Base-by-base conservation (phyloP, 2,329 filamentous ascomycete species). In the Exophiala calicioides region DNA sequence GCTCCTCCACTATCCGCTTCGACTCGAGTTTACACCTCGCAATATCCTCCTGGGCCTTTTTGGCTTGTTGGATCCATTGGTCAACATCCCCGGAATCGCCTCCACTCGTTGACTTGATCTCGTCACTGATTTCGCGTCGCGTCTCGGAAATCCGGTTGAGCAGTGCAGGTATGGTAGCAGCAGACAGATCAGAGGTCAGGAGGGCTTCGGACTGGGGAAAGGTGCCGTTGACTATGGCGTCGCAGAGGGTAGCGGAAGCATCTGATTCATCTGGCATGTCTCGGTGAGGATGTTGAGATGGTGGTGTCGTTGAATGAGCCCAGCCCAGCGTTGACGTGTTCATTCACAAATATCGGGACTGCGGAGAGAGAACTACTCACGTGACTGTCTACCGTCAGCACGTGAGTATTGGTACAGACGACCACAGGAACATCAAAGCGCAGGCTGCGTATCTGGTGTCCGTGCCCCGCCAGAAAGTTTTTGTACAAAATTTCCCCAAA, bases 1-100 rank as follows among this genome's bases (percentile, higher is more conserved):
- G 84, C 60, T 89, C 81, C 33, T 83, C 79, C 4, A 91, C 79
- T 48, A 97, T 94, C 47, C 90, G 83, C 60, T 84, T 84, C 16
- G 91, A 90, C 26, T 90, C 83, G 12, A 80, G 78, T 60, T 88
- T 85, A 18, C 89, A 91, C 35, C 81, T 80, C 60, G 88, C 81
- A 56, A 96, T 91, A 62, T 96, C 91, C 52, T 84, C 80, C 65
- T 95, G 88, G 5, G 96, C 79, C 41, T 84, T 81, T 67, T 88
- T 88, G 36, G 90, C 89, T 65, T 93, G 88, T 40, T 77, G 72
- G 46, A 94, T 87, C 91, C 91, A 97, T 40, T 84, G 80, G 62
- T 89, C 86, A 39, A 95, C 85, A 60, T 94, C 86, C 29, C 84
- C 80, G 46, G 84, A 86, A 13, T 83, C 86, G 56, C 89, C 82